Evolutionary conservation across 2,329 filamentous ascomycete species (phyloP), one percentile per base, ranked within the genome.

Genomic region (Xylariaceae sp.): DNA sequence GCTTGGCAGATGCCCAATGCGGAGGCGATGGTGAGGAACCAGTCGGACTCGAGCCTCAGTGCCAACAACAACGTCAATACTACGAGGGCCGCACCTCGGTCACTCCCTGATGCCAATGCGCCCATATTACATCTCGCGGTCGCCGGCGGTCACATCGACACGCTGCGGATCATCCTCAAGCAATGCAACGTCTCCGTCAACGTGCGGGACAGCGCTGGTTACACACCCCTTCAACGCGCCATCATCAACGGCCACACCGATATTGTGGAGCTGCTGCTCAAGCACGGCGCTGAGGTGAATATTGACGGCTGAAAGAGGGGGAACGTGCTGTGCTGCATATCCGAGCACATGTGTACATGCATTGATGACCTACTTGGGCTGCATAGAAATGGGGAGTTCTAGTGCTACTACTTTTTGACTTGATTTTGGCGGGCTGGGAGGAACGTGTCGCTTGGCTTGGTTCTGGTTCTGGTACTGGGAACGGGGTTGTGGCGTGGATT

Each of bases 221-320:
- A 62, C 45, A 64, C 62, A 16, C 59, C 62, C 6, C 60, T 64
- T 4, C 62, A 64, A 33, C 60, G 62, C 6, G 62, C 62, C 23
- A 62, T 64, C 30, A 62, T 64, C 21, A 60, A 58, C n/a, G 62
- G 62, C 10, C 62, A 62, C 37, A 63, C 62, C 24, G 60, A 64
- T n/a, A 61, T 64, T 35, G 62, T 64, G 23, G 58, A 59, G 26
- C 55, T 63, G 11, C 52, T 64, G 6, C 57, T 64, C 24, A 58
- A 62, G 41, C 60, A 64, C 27, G 60, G 60, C 32, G 60, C 60
- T 3, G 60, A 59, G 23, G 46, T 61, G 13, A 59, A 60, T 33
- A 47, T 54, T 15, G 60, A 62, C 30, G 50, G 51, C 24, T 62
- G 43, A 61, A 33, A 23, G 41, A 6, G n/a, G n/a, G n/a, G n/a